Evolutionary conservation across 768 basidiomycete genomes (phyloP).

Genomic region (Leccinum obscurum): DNA sequence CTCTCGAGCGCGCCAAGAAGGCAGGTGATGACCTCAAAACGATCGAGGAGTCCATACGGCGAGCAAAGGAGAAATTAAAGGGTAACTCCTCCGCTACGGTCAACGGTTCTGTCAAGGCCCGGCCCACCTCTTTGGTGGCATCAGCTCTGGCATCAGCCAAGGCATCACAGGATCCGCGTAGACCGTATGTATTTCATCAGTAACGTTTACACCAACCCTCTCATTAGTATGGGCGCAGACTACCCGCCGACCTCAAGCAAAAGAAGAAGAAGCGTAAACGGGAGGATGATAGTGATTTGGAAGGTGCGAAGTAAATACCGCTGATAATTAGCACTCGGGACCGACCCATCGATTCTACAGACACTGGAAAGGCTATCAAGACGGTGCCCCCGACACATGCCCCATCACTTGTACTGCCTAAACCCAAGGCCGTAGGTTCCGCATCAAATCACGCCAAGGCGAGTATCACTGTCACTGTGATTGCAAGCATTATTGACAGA

Average conservation of each 20-base stretch:
- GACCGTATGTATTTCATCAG: constrained; percentile 43
- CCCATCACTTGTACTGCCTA: constrained; percentile 43
- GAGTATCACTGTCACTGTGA: constrained; percentile 13
- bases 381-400: constrained; percentile 51
- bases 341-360: constrained; percentile 33
- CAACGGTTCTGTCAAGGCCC: constrained; percentile 44
- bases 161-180: constrained; percentile 63
- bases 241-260: constrained; percentile 60
- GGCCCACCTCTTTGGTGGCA: constrained; percentile 46
- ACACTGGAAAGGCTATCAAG: constrained; percentile 56
- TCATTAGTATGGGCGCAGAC: constrained; percentile 18
- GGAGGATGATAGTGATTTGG: constrained; percentile 72
- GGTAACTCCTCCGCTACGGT: constrained; percentile 47
- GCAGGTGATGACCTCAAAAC: constrained; percentile 72
- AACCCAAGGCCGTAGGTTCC: constrained; percentile 55
- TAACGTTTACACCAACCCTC: constrained; percentile 16
- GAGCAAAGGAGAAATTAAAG: constrained; percentile 73
- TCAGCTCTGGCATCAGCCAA: constrained; percentile 50
- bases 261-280: constrained; percentile 89
- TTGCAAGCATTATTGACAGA: constrained; percentile 13
- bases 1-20: constrained; percentile 67
- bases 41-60: constrained; percentile 75
- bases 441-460: constrained; percentile 53
- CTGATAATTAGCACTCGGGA: neutral
- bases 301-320: constrained; percentile 46